Base-by-base conservation (phyloP, 2,329 filamentous ascomycete species). In the Emydomyces testavorans region DNA sequence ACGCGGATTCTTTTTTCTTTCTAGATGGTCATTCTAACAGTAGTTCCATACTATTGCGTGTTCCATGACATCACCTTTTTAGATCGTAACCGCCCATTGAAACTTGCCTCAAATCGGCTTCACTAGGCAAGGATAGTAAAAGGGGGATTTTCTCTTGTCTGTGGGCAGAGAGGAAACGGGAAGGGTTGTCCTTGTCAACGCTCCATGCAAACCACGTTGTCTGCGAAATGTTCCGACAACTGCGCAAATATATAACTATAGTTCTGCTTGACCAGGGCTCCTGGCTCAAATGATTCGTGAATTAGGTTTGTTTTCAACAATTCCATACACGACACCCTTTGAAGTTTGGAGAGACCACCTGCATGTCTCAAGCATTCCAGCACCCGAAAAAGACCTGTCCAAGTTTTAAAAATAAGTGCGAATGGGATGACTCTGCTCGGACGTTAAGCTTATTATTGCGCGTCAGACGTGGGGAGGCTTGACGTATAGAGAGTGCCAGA, bases 191-290 rank as follows among this genome's bases (percentile, higher is more conserved):
- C 29, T 11, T 31, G 29, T 31, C 29, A n/a, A 31, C 11, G 2
- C 29, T 31, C 29, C 29, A 31, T 31, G 16, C 40, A 18, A 23
- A 34, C 18, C 40, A 34, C 16, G 40, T 13, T 16, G 20, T 24
- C 3, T 13, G 16, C 8, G 26, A 34, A 43, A 43, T 21, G 2
- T 42, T 32, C 26, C 26, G 18, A 34, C 11, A 11, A 13, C 23
- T 28, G 15, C 21, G 15, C 15, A 29, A 37, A 13, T 24, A 10
- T 43, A 21, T 34, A 18, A 16, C 40, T 43, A n/a, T 43, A 29
- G 40, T 43, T 8, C 6, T 24, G 28, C 34, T 37, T 28, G 42
- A 37, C 42, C 32, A 21, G 42, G 42, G 42, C 42, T 45, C 42
- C 42, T 29, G 31, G 42, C 15, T 31, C 6, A 45, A 29, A 28